phyloP scores from a whole-genome alignment of 495 filamentous ascomycete genomes.

The Darksidea phi region DNA sequence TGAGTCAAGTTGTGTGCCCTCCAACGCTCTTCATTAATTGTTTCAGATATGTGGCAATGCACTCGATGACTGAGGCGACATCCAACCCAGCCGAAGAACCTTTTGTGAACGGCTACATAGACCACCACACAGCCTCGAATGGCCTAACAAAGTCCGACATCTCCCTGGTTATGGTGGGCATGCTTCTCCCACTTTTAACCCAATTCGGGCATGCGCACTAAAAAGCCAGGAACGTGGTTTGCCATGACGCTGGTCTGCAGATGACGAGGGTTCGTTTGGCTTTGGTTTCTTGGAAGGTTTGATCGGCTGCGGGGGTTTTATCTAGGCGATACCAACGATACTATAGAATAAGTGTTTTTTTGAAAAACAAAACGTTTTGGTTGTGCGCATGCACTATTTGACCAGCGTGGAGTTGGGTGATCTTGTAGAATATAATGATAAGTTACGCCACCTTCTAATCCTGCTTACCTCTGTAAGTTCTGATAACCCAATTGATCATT shows the following conservation, averaged over 20 bases:
- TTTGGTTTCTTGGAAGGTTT: not conserved
- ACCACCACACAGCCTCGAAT: constrained; percentile 36
- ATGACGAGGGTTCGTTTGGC: not conserved
- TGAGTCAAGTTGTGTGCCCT: constrained; percentile 49
- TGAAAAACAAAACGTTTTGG: too few species aligned
- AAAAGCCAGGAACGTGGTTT: too few species aligned
- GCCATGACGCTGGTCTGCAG: not conserved
- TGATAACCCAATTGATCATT: too few species aligned
- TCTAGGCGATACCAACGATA: too few species aligned
- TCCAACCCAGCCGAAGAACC: constrained; percentile 51
- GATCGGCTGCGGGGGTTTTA: not conserved
- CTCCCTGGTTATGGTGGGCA: constrained; percentile 76
- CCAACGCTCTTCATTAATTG: not conserved
- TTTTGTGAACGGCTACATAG: constrained; percentile 64
- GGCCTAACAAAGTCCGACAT: constrained; percentile 52
- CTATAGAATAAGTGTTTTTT: too few species aligned
- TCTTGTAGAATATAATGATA: too few species aligned
- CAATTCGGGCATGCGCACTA: constrained; percentile 88
- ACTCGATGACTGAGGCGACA: constrained; percentile 88
- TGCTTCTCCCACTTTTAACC: constrained; percentile 84
- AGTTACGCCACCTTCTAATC: too few species aligned
- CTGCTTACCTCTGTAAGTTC: too few species aligned
- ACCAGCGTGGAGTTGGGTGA: too few species aligned
- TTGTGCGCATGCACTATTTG: too few species aligned
- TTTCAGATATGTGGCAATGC: constrained; percentile 91